Base-by-base conservation (phyloP, 257 asterid genomes). In the Misopates orontium region DNA sequence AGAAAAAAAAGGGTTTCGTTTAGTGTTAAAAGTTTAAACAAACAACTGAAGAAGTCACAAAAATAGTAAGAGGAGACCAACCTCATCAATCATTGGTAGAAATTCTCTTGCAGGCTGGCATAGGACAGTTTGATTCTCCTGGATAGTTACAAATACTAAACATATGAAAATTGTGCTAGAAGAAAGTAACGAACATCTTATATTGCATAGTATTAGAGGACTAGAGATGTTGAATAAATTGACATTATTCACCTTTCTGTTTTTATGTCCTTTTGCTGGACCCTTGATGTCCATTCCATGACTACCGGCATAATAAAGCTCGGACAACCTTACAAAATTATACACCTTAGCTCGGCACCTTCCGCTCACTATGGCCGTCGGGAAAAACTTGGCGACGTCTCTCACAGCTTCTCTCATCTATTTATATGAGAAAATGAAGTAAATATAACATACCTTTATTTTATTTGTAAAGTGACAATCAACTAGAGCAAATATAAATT, bases 211-310 rank as follows among this genome's bases (percentile, higher is more conserved):
- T 32, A 8, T 8, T 32, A 12, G 39, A 1, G 5, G 13, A 54
- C 36, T 11, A 11, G 58, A 19, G 1, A 10, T 21, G 10, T 22
- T 1, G 31, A 21, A 19, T 21, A 49, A 52, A 15, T 21, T 10
- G 58, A 52, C n/a, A 52, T 58, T 19, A 51, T 81, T 82, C 41
- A 87, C 97, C 66, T 82, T 85, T 81, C 45, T 67, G 56, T 61
- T 60, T 49, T 67, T 65, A 2, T 66, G 78, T 60, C 90, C 90
- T 71, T 82, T 79, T 1, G 85, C 55, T 69, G 98, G 98, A 72
- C 95, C 97, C 72, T 81, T 79, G 53, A 92, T 92, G 85, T 92
- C 98, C 98, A 92, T 89, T 25, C 98, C 98, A 73, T 92, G 98
- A 50, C 98, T 92, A 19, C 98, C 98, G 55, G 98, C 98, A 45